Evolutionary conservation across 352 stramenopile species (phyloP).

Genomic region (Pythium chondricola): DNA sequence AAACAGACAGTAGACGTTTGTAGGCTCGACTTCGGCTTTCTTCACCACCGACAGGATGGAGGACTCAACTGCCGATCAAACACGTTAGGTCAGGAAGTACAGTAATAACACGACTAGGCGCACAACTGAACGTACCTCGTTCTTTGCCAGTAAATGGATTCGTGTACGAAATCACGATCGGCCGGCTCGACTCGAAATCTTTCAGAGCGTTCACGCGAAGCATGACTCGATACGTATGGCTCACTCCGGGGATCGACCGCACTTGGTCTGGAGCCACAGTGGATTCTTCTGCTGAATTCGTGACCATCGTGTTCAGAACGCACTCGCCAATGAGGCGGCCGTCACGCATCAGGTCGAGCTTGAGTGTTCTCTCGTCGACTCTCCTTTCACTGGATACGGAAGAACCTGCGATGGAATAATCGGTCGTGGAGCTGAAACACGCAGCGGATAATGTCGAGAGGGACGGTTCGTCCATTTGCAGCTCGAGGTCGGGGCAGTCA

Average conservation of each 20-base stretch:
- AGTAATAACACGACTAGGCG: background rate
- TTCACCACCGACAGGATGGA: slow-evolving; percentile 25
- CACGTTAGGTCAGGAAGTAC: no score
- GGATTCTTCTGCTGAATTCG: background rate
- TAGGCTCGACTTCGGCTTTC: slow-evolving; percentile 28
- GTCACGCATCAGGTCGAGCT: background rate
- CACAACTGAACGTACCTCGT: slow-evolving; percentile 5
- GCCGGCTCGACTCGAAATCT: slow-evolving; percentile 12
- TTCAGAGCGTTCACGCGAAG: slow-evolving; percentile 11
- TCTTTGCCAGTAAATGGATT: slow-evolving; percentile 20
- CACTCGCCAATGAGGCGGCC: slow-evolving; percentile 7
- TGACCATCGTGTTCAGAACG: background rate
- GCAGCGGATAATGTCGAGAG: background rate
- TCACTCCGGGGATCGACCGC: slow-evolving; percentile 4
- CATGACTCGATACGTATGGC: slow-evolving; percentile 13
- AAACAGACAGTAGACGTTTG: slow-evolving; percentile 40
- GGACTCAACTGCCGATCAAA: slow-evolving; percentile 41
- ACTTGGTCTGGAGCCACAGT: background rate
- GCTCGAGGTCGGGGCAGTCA: slow-evolving; percentile 15
- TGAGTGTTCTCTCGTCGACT: background rate
- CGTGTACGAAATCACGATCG: slow-evolving; percentile 9
- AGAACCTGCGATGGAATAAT: slow-evolving; percentile 7
- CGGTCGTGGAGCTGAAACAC: slow-evolving; percentile 8
- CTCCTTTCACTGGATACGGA: background rate
- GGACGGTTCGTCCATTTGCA: background rate